These are phyloP conservation scores for Debaryomycetaceae sp. DNA, from an alignment of 1,139 yeast species.

Conservation along the genomic window DNA sequence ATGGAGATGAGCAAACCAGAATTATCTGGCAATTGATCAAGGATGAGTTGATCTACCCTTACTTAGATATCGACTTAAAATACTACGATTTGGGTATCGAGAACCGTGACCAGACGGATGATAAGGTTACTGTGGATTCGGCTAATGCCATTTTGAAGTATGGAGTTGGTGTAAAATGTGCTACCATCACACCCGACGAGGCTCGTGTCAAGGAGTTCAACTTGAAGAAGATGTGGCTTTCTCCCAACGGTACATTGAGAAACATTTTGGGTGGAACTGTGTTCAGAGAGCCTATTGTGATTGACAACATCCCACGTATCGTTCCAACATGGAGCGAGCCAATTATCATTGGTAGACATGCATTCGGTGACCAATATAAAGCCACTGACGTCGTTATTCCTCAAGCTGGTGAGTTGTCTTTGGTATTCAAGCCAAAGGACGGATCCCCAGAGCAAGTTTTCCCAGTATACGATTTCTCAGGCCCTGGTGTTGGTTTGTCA, in stretches of 20 bases:
- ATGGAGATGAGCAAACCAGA: constrained; percentile 95
- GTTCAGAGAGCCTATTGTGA: constrained; percentile 93
- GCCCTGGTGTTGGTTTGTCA: constrained; percentile 82
- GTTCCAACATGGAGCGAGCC: constrained; percentile 95
- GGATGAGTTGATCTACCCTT: constrained; percentile 78
- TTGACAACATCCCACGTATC: constrained; percentile 82
- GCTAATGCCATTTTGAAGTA: constrained; percentile 86
- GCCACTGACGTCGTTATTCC: constrained; percentile 84
- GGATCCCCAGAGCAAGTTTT: constrained; percentile 53
- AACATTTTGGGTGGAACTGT: constrained; percentile 95
- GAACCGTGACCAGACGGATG: constrained; percentile 83
- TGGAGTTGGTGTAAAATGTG: constrained; percentile 94
- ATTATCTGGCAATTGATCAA: constrained; percentile 88
- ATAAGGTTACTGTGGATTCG: constrained; percentile 83
- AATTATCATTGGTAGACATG: constrained; percentile 94
- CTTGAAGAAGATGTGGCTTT: constrained; percentile 93
- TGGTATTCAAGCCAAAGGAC: constrained; percentile 76
- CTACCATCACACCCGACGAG: constrained; percentile 98
- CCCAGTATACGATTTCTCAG: constrained; percentile 69
- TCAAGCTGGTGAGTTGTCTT: constrained; percentile 72
- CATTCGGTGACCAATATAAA: constrained; percentile 95
- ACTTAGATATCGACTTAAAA: constrained; percentile 81
- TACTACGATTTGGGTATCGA: constrained; percentile 88
- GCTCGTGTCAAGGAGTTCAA: constrained; percentile 86
- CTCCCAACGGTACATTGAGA: constrained; percentile 96